Base-by-base conservation (phyloP, 306 rosid genomes). In the Vigna angularis region DNA sequence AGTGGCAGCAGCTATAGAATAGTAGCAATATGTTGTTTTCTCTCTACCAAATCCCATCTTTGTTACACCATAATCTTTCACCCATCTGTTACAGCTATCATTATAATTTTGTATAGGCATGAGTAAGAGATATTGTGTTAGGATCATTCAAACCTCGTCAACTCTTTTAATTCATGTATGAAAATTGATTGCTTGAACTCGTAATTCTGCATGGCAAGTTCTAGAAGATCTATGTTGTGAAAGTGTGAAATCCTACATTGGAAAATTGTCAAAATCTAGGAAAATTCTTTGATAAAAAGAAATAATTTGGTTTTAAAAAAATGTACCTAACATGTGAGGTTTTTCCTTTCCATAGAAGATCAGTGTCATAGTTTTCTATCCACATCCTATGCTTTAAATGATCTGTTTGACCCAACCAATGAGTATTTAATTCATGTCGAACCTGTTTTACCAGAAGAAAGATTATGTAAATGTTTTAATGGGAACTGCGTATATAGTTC, bases 11-110 rank as follows among this genome's bases (percentile, higher is more conserved):
- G 91, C 82, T n/a, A 71, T 7, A 9, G 88, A 87, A 44, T 73
- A 88, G 76, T 82, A 84, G n/a, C 85, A 82, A 55, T 79, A 82
- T 0, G 78, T 72, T 2, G 82, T 86, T 77, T 88, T 88, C 74
- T 88, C 86, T 73, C 91, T 57, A 11, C 78, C 89, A 77, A 88
- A 88, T 55, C 83, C 88, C 79, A 88, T 81, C 1, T 71, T 34
- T 28, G 2, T 44, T 28, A 86, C 82, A 15, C 89, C 89, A 68
- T 28, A 22, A 2, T 64, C 72, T 55, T 76, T 36, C 0, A 80
- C 63, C 91, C 91, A 88, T 79, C 90, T 84, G 24, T 40, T 32
- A 7, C 17, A 49, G 11, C 13, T 2, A 47, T 47, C 12, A 47
- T 47, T 6, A 3, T 42, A 11, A 44, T 2, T 44, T 44, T 14